Conservation (phyloP, 345 rosid genomes). For the Trapa bicornis region DNA sequence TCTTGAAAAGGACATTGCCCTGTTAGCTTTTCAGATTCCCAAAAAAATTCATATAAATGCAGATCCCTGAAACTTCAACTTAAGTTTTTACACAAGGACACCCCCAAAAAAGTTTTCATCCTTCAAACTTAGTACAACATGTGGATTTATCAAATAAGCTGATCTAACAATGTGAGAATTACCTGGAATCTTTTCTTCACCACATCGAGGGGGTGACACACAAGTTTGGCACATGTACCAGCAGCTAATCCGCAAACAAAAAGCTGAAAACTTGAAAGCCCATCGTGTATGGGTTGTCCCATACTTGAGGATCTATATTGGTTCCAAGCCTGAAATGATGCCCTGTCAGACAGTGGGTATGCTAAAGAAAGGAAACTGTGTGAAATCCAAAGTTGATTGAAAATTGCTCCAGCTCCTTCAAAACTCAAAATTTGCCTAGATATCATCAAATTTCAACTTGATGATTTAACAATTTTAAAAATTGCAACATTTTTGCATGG, state of each 20-base stretch:
- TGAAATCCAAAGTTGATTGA: neutral
- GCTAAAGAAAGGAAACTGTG: neutral
- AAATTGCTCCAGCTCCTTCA: neutral
- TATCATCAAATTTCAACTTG: neutral
- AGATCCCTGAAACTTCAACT: neutral
- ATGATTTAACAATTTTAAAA: neutral
- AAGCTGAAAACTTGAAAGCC: constrained; percentile 68
- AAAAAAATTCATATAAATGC: neutral
- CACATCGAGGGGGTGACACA: constrained; percentile 95
- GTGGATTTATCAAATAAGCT: neutral
- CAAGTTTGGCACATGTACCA: constrained; percentile 98
- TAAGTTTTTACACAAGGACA: neutral
- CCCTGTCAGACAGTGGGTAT: neutral
- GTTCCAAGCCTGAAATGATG: constrained; percentile 56
- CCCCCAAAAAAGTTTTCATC: neutral
- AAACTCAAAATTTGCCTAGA: neutral
- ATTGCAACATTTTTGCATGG: neutral
- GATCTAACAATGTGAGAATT: neutral
- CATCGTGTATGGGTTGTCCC: constrained; percentile 26
- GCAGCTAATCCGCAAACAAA: constrained; percentile 81
- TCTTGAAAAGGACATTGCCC: neutral
- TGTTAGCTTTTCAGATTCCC: neutral
- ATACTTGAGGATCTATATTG: constrained; percentile 20
- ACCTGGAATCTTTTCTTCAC: constrained; percentile 98
- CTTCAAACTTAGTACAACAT: neutral